A percentile compares a stretch with the other conserved stretches of the same genome.
These are phyloP conservation scores for Talaromyces sp. DNA, from an alignment of 2,329 filamentous ascomycete species.

Conservation along the genomic window DNA sequence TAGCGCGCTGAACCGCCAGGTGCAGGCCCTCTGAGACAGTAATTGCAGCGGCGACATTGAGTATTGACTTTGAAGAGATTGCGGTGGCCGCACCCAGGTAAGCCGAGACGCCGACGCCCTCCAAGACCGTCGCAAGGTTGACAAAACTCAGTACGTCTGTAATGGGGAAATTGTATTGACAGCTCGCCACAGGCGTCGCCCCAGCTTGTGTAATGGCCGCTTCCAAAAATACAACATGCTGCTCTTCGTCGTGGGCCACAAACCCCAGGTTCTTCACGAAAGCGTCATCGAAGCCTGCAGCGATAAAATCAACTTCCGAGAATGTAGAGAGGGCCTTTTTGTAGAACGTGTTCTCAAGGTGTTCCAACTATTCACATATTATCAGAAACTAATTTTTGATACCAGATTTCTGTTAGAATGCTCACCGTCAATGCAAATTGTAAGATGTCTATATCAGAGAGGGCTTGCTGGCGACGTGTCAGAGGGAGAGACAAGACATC, in stretches of 20 bases:
- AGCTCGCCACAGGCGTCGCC: constrained; percentile 50
- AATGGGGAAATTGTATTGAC: constrained; percentile 55
- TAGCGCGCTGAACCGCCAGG: constrained; percentile 57
- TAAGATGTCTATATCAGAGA: constrained; percentile 13
- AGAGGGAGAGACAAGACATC: constrained; percentile 11
- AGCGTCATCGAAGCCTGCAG: constrained; percentile 48
- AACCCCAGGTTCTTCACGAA: constrained; percentile 59
- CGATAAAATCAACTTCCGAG: constrained; percentile 50
- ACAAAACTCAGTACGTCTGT: constrained; percentile 51
- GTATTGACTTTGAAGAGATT: constrained; percentile 56
- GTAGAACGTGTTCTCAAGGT: constrained; percentile 63
- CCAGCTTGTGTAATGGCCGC: constrained; percentile 46
- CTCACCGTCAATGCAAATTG: constrained; percentile 15
- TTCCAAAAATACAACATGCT: constrained; percentile 57
- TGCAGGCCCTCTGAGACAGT: constrained; percentile 64
- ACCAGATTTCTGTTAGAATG: no score
- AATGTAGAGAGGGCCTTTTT: constrained; percentile 57
- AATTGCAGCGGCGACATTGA: constrained; percentile 61
- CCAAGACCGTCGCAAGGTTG: constrained; percentile 52
- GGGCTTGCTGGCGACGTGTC: background rate
- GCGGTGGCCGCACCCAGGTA: constrained; percentile 61
- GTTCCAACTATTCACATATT: constrained; percentile 40
- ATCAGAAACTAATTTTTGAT: no score
- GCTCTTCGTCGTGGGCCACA: constrained; percentile 56
- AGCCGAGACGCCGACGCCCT: constrained; percentile 57